Base-by-base conservation (phyloP, 805 yeast genomes). In the Ogataea pini region DNA sequence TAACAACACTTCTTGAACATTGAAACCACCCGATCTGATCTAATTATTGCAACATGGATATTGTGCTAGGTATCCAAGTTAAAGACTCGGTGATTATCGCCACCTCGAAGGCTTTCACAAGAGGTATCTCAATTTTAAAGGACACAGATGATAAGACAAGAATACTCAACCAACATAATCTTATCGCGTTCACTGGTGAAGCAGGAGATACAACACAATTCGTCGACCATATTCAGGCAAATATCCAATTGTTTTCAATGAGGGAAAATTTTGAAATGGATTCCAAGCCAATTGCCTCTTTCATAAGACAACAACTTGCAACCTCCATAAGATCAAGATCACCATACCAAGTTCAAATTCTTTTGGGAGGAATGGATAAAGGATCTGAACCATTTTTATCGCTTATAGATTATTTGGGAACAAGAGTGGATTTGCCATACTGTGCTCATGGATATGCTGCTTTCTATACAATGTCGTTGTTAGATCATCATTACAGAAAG, bases 371-470 rank as follows among this genome's bases (percentile, higher is more conserved):
- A 9, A 83, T 75, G 65, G 92, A 89, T 61, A 53, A 58, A 25
- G 59, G 60, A 14, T 53, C 51, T 7, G 67, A 62, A 36, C 89
- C 97, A 33, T 72, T 79, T 44, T 76, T 94, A 60, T 84, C 86
- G 62, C 89, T 92, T 85, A 86, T 94, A 57, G 99, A 94, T 66
- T 94, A 94, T 67, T 72, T 94, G 56, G 99, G 99, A 7, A 88
- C 99, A 2, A 82, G 85, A 56, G 96, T 85, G 13, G 89, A 85
- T 51, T 75, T 94, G 50, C 98, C 99, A 13, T 94, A 94, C 64
- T 96, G 95, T 14, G 98, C 98, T 1, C 99, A 94, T 67, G 99
- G 99, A 10, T 94, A 94, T 64, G 96, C 98, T n/a, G 96, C 95
- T 1, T 94, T 92, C 70, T 94, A 94, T 68, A 83, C 96, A 27